Evolutionary conservation across 2,329 filamentous ascomycete genomes (phyloP), one percentile per base, ranked within the genome.

Genomic region (Sporothrix protearum): DNA sequence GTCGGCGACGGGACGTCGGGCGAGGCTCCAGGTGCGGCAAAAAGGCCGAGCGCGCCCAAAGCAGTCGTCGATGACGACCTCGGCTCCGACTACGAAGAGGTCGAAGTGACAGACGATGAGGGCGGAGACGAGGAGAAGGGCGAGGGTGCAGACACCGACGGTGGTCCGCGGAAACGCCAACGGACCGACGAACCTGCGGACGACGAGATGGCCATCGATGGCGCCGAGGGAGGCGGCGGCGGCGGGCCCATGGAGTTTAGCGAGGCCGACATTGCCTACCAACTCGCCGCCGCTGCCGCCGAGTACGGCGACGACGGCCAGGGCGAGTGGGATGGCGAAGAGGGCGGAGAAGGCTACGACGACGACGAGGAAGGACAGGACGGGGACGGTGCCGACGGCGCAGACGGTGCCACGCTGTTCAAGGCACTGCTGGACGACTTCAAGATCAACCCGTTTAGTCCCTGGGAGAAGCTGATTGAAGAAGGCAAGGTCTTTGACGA

Each of bases 201-300:
- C 85, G 83, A 73, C 1, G 42, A 47, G 42, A 47, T 47, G 42
- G 42, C 42, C 14, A 14, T 19, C 82, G 76, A 74, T 16, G 72
- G 75, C 10, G 81, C 81, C 33, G 22, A n/a, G 16, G n/a, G 12
- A 25, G 36, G 14, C 9, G 76, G 82, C 14, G 81, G 85, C 1
- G 81, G 80, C 0, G n/a, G n/a, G n/a, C 85, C 87, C 0, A 82
- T 96, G 8, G 95, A 97, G 77, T 97, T 97, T 77, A 92, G 92
- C 71, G 96, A 98, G 79, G 95, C 94, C 69, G 96, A 99, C 77
- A 96, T 99, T 76, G 94, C 93, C 47, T 94, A 91, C 78, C 96
- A 99, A 78, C 85, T 99, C 14, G 92, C 92, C 69, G 90, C 92
- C 33, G 90, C 92, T 33, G 64, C 64, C 2, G 64, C 45, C 4